These are phyloP conservation scores for Nadsonia starkeyi-henricii DNA, from an alignment of 1,139 yeast species.

Conservation along the genomic window DNA sequence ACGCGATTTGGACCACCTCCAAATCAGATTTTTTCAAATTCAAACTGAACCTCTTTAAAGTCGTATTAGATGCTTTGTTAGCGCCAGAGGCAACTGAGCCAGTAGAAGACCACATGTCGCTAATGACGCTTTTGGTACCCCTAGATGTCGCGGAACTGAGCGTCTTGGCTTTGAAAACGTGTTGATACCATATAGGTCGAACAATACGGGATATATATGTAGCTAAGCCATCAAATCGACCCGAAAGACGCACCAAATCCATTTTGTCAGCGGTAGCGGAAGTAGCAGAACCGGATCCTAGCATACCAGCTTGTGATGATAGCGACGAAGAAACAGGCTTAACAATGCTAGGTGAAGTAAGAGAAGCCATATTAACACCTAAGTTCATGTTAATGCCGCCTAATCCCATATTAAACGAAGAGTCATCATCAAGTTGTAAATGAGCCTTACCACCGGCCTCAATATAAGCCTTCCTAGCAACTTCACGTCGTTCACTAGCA, in stretches of 20 bases:
- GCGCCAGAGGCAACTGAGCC: conserved; percentile 1
- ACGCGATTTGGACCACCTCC: conserved; percentile 19
- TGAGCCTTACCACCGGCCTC: conserved; percentile 37
- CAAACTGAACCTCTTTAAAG: conserved; percentile 8
- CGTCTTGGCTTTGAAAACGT: conserved; percentile 37
- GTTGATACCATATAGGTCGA: conserved; percentile 62
- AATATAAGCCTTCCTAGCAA: conserved; percentile 38
- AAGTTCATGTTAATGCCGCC: background rate
- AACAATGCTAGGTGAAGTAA: background rate
- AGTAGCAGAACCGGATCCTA: conserved; percentile 3
- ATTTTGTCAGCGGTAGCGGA: conserved; percentile 1
- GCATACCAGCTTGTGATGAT: conserved; percentile 1
- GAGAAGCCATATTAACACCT: conserved; percentile 1
- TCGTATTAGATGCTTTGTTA: conserved; percentile 1
- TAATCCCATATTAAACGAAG: conserved; percentile 10
- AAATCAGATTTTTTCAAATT: conserved; percentile 12
- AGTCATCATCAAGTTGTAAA: conserved; percentile 21
- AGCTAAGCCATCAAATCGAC: conserved; percentile 85
- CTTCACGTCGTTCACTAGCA: conserved; percentile 23
- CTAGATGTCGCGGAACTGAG: conserved; percentile 20
- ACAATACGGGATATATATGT: conserved; percentile 65
- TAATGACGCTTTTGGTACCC: conserved; percentile 15
- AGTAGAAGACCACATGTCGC: background rate
- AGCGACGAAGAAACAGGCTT: background rate
- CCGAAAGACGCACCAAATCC: conserved; percentile 65